Evolutionary conservation across 2,329 filamentous ascomycete genomes (phyloP), one percentile per base, ranked within the genome.

Genomic region (Teratosphaeria epicoccoides): DNA sequence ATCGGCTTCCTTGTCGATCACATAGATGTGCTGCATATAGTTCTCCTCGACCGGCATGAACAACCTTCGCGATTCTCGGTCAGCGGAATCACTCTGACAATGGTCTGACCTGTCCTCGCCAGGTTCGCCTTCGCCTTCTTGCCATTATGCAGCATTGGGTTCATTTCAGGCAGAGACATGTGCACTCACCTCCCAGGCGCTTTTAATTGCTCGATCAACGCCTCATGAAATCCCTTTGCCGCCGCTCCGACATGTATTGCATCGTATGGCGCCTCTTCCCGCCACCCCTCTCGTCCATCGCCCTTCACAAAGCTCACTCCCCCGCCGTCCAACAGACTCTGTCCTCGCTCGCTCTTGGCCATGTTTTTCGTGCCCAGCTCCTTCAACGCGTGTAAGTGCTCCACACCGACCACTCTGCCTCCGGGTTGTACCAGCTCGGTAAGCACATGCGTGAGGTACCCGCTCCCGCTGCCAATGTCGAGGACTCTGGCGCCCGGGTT

Each of bases 161-260:
- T 12, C 12, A 43, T n/a, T 10, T 44, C 14, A 24, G 20, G 43
- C 40, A 17, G 33, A 23, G 29, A 24, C 26, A 37, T 45, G 43
- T 58, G 45, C 43, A 63, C 64, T 60, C 49, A 78, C 72, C 83
- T 76, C 0, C 93, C 93, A 0, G 91, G 91, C 2, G 78, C 72
- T 57, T 81, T 82, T 59, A 98, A 71, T 72, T 97, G 93, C 25
- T 83, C 78, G 45, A 95, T 70, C 58, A 97, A 70, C 53, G 80
- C 78, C 17, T 78, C 65, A 66, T 95, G 90, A 50, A 95, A 71
- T 63, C 82, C 78, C 23, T 72, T 78, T 0, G 91, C 91, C 6
- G 88, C 87, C 0, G 93, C 93, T 0, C 93, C 93, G 2, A 97
- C 93, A 66, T 97, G 93, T 54, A 98, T 97, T 2, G 87, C 90